A percentile compares a stretch with the other conserved stretches of the same genome.
Evolutionary conservation across 2,329 filamentous ascomycete species (phyloP).

Genomic region (Verticillium isaacii): DNA sequence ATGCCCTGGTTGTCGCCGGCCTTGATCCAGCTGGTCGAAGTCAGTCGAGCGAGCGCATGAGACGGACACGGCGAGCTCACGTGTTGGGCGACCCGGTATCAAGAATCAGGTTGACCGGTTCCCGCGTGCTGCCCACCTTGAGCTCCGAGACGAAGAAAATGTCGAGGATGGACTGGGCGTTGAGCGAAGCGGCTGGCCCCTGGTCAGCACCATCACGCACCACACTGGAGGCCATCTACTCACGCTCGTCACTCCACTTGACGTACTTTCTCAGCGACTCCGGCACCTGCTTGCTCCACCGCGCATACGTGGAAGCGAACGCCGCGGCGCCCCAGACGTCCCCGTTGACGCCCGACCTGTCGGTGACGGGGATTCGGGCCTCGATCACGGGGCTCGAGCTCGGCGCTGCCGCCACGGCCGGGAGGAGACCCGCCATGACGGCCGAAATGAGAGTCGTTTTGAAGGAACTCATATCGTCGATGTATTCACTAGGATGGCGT

Average conservation of each 20-base stretch:
- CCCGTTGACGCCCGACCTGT: not conserved
- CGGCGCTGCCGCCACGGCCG: not conserved
- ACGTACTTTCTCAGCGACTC: conserved; percentile 2
- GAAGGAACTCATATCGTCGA: not conserved
- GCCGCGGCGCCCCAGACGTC: conserved; percentile 4
- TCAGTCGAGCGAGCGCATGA: not conserved
- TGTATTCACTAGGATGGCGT: not conserved
- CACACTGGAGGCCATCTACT: not conserved
- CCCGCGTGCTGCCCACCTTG: not conserved
- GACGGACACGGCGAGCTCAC: not conserved
- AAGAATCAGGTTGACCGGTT: conserved; percentile 8
- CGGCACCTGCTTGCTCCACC: conserved; percentile 8
- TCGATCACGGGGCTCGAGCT: not conserved
- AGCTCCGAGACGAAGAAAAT: not conserved
- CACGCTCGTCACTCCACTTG: not conserved
- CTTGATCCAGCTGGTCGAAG: conserved; percentile 5
- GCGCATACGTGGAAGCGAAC: conserved; percentile 6
- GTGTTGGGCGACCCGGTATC: conserved; percentile 8
- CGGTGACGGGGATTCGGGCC: not conserved
- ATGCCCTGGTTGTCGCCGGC: conserved; percentile 36
- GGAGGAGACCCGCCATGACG: not conserved
- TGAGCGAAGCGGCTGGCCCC: not conserved
- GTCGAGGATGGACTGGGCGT: not conserved
- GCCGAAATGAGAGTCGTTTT: not conserved
- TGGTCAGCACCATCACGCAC: not conserved